Evolutionary conservation across 352 stramenopile genomes (phyloP).

Genomic region (Globisporangium paddicum): DNA sequence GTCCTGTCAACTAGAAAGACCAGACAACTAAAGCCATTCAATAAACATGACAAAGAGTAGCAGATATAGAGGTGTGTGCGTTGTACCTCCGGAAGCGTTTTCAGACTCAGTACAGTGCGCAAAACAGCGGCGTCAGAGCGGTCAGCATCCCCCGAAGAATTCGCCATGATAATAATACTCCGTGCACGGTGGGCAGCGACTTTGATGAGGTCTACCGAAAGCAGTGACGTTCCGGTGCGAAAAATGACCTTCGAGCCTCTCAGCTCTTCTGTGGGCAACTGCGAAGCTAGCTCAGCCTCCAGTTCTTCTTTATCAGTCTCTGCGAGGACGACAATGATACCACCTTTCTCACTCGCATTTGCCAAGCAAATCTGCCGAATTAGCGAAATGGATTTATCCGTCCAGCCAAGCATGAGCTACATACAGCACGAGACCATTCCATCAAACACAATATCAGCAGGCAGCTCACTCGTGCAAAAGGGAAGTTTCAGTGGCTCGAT

Average conservation of each 20-base stretch:
- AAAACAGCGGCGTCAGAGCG: constrained; percentile 74
- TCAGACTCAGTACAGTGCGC: constrained; percentile 76
- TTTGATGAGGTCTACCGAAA: constrained; percentile 79
- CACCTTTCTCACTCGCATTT: constrained; percentile 84
- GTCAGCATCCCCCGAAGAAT: constrained; percentile 67
- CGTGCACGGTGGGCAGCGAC: constrained; percentile 69
- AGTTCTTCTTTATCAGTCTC: constrained; percentile 78
- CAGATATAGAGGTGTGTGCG: not conserved
- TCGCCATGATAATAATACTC: constrained; percentile 82
- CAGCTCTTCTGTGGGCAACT: constrained; percentile 54
- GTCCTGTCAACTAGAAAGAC: constrained; percentile 36
- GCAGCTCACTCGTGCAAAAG: no score
- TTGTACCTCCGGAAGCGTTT: constrained; percentile 54
- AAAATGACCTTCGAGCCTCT: constrained; percentile 78
- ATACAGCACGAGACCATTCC: not conserved
- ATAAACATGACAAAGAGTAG: not conserved
- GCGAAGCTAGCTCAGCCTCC: constrained; percentile 58
- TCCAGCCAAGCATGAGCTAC: constrained; percentile 84
- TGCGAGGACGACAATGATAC: constrained; percentile 71
- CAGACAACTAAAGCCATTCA: not conserved
- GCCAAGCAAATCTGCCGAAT: constrained; percentile 84
- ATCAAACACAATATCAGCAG: not conserved
- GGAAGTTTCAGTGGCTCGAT: not conserved
- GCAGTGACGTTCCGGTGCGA: constrained; percentile 66
- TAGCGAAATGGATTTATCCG: constrained; percentile 81